phyloP scores from a whole-genome alignment of 2,329 filamentous ascomycete species.

The Fusarium buharicum region DNA sequence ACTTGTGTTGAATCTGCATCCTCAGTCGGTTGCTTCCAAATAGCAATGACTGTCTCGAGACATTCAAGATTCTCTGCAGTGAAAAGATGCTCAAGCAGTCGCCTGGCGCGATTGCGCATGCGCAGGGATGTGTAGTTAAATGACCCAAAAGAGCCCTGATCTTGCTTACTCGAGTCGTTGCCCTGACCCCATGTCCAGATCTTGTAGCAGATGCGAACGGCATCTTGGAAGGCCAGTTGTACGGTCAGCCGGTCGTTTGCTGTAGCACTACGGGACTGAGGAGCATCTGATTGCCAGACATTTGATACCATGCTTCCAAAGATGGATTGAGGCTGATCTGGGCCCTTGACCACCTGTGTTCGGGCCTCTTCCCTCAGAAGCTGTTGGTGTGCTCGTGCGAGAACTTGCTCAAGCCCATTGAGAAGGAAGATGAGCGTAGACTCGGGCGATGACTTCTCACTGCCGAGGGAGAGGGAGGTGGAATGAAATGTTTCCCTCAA shows the following conservation, averaged over 20 bases:
- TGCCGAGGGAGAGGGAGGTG: constrained; percentile 32
- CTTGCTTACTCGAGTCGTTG: constrained; percentile 66
- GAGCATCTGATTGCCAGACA: constrained; percentile 82
- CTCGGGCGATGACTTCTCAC: constrained; percentile 62
- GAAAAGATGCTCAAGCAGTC: constrained; percentile 92
- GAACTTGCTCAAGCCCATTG: constrained; percentile 90
- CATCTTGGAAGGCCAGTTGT: constrained; percentile 95
- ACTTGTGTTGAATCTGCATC: constrained; percentile 69
- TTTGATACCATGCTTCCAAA: constrained; percentile 96
- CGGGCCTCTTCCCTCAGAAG: constrained; percentile 80
- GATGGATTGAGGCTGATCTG: constrained; percentile 85
- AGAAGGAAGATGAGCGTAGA: constrained; percentile 83
- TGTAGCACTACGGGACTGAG: constrained; percentile 81
- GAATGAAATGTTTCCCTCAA: constrained; percentile 72
- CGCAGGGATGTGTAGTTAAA: constrained; percentile 91
- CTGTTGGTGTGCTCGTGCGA: constrained; percentile 87
- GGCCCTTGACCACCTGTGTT: constrained; percentile 75
- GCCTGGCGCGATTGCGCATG: constrained; percentile 87
- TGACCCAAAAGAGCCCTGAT: constrained; percentile 77
- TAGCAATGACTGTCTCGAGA: constrained; percentile 86
- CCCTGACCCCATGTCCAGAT: constrained; percentile 95
- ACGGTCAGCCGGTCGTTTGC: constrained; percentile 95
- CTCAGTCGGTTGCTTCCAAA: constrained; percentile 73
- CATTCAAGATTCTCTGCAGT: constrained; percentile 92
- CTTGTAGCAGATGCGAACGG: constrained; percentile 87